Evolutionary conservation across 352 stramenopile species (phyloP), one percentile per base, ranked within the genome.

Genomic region (Globisporangium uncinulatum): DNA sequence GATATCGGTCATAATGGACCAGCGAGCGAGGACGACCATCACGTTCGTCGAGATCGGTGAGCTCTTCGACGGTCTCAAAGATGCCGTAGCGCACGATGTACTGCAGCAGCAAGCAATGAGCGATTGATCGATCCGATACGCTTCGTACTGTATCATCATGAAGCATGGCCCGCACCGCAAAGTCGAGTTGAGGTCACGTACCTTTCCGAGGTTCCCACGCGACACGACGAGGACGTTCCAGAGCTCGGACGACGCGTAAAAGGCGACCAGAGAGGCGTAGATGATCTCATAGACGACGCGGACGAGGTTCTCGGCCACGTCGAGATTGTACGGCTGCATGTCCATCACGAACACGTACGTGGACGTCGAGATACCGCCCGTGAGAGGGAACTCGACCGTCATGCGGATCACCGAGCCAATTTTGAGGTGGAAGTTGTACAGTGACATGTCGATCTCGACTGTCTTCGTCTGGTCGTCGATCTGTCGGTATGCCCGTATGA

Each of bases 311-410:
- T 64, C 74, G 20, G 53, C 59, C 19, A 70, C 56, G 13, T 62
- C 72, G 42, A 83, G 74, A 62, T 89, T 77, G 67, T 89, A 89
- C 19, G 79, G 79, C 56, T 89, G 74, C 39, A 87, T 67, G 21
- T 86, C 83, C 0, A 78, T 63, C 0, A 89, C 73, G 20, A 85
- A 67, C 9, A 89, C 67, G 20, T 66, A 65, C 2, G 67, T 70
- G 20, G 51, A 37, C 1, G 79, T 73, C 11, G 52, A 72, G 3
- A 89, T 73, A 0, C 74, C 79, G 14, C 79, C 79, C 1, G 79
- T 76, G 19, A 87, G 62, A 29, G 87, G 74, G 41, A 89, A 89
- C 20, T 65, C 59, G 24, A 89, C 56, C 2, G 65, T 74, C 24
- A 89, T 59, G 14, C 85, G 54, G 5, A 89, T 67, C 24, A 89